These are phyloP conservation scores for Dimargaris xerosporica DNA, from an alignment of 192 early-diverging fungal genomes.

Conservation along the genomic window DNA sequence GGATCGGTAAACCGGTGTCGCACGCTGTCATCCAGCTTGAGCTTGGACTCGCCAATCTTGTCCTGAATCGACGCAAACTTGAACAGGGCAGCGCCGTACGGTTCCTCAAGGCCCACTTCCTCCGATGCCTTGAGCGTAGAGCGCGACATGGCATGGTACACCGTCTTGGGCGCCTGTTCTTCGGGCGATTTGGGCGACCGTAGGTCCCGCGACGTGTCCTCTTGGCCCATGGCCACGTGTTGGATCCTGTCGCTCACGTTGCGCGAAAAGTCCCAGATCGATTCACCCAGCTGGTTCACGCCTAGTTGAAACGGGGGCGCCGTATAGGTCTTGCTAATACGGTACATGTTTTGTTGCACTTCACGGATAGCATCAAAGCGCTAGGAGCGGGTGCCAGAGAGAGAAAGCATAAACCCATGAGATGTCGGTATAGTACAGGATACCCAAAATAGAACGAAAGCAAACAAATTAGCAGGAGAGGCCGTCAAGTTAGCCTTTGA, in stretches of 20 bases:
- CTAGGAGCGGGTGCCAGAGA: conserved; percentile 19
- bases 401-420: no score
- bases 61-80: conserved; percentile 80
- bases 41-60: conserved; percentile 62
- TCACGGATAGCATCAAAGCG: conserved; percentile 60
- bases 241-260: conserved; percentile 48
- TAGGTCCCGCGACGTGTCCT: conserved; percentile 32
- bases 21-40: conserved; percentile 61
- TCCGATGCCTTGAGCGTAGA: conserved; percentile 50
- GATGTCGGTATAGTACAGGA: no score
- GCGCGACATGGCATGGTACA: conserved; percentile 61
- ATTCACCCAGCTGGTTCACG: conserved; percentile 38
- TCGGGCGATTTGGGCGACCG: conserved; percentile 23
- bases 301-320: conserved; percentile 58
- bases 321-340: conserved; percentile 56
- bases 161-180: conserved; percentile 33
- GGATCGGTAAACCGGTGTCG: conserved; percentile 61
- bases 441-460: not conserved
- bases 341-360: conserved; percentile 52
- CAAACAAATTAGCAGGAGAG: not conserved
- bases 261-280: conserved; percentile 52
- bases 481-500: not conserved
- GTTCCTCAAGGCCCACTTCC: conserved; percentile 60
- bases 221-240: conserved; percentile 26
- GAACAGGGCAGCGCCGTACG: conserved; percentile 68